Base-by-base conservation (phyloP, 73 alveolate species). In the Paramecium pentaurelia region DNA sequence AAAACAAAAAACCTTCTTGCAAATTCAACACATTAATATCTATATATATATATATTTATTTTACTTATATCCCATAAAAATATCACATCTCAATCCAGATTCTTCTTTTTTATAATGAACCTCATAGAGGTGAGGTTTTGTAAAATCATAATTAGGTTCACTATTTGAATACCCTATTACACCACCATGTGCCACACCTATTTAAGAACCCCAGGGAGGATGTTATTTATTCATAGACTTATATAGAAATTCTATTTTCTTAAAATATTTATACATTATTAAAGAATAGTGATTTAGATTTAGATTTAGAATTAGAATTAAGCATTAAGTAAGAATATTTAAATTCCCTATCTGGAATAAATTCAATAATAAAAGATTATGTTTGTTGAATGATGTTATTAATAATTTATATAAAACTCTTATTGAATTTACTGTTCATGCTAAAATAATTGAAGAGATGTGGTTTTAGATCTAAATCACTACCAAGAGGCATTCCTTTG, bases 131-230 rank as follows among this genome's bases (percentile, higher is more conserved):
- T 64, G 10, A 34, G 16, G 2, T 27, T 27, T 64, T 12, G 20
- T 34, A 11, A 1, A 3, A 28, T 64, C 84, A 64, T 64, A 64
- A 64, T 64, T 27, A 0, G 45, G 84, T 8, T 64, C 49, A n/a
- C 70, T 18, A 18, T 54, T 49, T n/a, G 60, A 49, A 49, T 49
- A 49, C 60, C 60, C 60, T 14, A 49, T 49, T 25, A 49, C 60
- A 49, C 60, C 60, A 60, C 77, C 77, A 25, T 60, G 77, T 60
- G 77, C 77, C 36, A 64, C 84, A 32, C 47, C 84, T 6, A 64
- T 64, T 32, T 64, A 64, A 3, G 49, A 64, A 64, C 45, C 84
- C 45, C 47, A 64, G 12, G 45, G 49, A 64, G 84, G 84, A 64
- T 64, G 84, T 64, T 28, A 28, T 64, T 64, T 64, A 64, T 64